These are phyloP conservation scores for Capsella bursapastoris DNA, from an alignment of 345 rosid genomes.

Conservation along the genomic window DNA sequence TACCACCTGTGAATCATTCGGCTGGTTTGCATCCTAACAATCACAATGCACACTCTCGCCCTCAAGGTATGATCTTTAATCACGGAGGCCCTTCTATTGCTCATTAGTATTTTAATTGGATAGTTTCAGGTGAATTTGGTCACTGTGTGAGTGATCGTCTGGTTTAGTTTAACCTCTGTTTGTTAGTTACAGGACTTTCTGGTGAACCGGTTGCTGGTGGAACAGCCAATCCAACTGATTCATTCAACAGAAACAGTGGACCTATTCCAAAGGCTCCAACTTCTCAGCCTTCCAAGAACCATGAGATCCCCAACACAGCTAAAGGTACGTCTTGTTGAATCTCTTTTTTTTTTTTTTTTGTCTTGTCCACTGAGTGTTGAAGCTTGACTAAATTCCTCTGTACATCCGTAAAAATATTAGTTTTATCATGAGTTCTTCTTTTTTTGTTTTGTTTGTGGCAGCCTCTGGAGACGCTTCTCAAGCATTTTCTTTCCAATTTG, in stretches of 20 bases:
- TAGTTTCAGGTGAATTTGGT: not conserved
- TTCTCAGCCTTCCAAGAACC: slow-evolving; percentile 64
- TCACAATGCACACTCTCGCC: slow-evolving; percentile 58
- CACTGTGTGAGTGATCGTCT: not conserved
- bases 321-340: slow-evolving; percentile 55
- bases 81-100: not conserved
- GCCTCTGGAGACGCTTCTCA: slow-evolving; percentile 68
- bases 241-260: slow-evolving; percentile 51
- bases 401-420: not conserved
- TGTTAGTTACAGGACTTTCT: slow-evolving; percentile 50
- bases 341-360: not conserved
- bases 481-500: slow-evolving; percentile 79
- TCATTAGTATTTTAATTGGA: not conserved
- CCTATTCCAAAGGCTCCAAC: slow-evolving; percentile 83
- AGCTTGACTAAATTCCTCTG: slow-evolving; percentile 12
- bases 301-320: slow-evolving; percentile 48
- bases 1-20: slow-evolving; percentile 48
- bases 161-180: not conserved
- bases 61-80: slow-evolving; percentile 56
- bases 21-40: slow-evolving; percentile 35
- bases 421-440: slow-evolving; percentile 1
- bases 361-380: not conserved
- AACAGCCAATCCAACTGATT: slow-evolving; percentile 53
- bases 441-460: slow-evolving; percentile 28
- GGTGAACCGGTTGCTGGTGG: slow-evolving; percentile 51